These are phyloP conservation scores for Gleditsia sinensis DNA, from an alignment of 306 rosid species.

Conservation along the genomic window DNA sequence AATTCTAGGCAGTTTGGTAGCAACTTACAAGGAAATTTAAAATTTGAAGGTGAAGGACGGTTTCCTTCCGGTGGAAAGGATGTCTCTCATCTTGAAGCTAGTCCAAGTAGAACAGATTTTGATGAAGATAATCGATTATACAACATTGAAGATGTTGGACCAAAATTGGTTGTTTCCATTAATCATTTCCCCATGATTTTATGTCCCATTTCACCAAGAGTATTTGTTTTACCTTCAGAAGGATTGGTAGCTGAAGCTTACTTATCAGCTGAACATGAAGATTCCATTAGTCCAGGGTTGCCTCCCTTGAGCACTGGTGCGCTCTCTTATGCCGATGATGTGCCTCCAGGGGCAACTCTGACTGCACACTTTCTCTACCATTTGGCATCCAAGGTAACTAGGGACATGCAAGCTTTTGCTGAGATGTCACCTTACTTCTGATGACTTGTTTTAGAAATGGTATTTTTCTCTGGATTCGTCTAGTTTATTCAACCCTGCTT, in stretches of 20 bases:
- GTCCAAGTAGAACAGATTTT: slow-evolving; percentile 62
- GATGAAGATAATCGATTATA: slow-evolving; percentile 49
- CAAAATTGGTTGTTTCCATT: slow-evolving; percentile 75
- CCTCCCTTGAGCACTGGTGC: slow-evolving; percentile 84
- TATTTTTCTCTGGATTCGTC: neutral
- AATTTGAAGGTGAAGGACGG: slow-evolving; percentile 55
- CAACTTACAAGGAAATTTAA: slow-evolving; percentile 41
- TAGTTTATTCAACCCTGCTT: slow-evolving; percentile 10
- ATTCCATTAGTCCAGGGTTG: slow-evolving; percentile 80
- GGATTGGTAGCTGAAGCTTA: slow-evolving; percentile 81
- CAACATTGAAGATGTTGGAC: slow-evolving; percentile 50
- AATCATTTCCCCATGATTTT: slow-evolving; percentile 88
- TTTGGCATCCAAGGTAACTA: slow-evolving; percentile 81
- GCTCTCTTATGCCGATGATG: slow-evolving; percentile 79
- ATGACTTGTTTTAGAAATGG: slow-evolving; percentile 7
- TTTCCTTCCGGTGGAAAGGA: slow-evolving; percentile 55
- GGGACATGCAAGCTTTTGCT: slow-evolving; percentile 29
- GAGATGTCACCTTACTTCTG: slow-evolving; percentile 25
- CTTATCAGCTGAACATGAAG: slow-evolving; percentile 70
- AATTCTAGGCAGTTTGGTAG: slow-evolving; percentile 38
- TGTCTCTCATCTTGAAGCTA: slow-evolving; percentile 47
- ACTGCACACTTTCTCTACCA: slow-evolving; percentile 93
- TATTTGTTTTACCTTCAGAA: slow-evolving; percentile 92
- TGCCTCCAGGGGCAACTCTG: slow-evolving; percentile 85
- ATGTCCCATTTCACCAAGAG: slow-evolving; percentile 89